Evolutionary conservation across 306 rosid species (phyloP).

Genomic region (Luffa aegyptiaca): DNA sequence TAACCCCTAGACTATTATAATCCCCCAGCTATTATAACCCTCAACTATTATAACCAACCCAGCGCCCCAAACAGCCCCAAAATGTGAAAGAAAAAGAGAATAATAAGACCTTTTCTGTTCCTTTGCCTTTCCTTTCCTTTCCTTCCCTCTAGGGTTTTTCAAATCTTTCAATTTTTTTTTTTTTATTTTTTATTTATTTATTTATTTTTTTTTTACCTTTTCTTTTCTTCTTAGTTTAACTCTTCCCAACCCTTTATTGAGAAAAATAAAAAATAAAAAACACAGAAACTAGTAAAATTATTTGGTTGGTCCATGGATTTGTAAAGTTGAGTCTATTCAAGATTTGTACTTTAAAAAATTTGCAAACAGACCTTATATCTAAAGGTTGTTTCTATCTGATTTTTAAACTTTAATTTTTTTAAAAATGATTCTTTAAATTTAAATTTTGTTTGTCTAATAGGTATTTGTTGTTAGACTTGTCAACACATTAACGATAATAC

Average conservation of each 20-base stretch:
- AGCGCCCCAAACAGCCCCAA: no score
- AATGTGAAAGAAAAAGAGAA: constrained; percentile 3
- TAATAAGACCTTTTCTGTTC: constrained; percentile 6
- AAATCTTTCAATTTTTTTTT: neutral
- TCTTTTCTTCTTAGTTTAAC: no score
- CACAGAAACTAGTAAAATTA: no score
- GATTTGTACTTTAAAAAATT: neutral
- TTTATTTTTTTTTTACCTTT: neutral
- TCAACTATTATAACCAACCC: no score
- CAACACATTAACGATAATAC: no score
- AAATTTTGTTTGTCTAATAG: no score
- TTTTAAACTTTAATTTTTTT: no score
- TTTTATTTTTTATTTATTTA: no score
- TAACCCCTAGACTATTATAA: no score
- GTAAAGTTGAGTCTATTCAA: neutral
- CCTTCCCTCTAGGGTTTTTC: neutral
- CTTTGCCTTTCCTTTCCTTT: neutral
- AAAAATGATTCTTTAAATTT: no score
- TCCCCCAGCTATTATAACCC: no score
- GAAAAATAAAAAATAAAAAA: neutral
- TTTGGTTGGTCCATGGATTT: neutral
- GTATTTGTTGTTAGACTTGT: no score
- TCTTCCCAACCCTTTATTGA: neutral
- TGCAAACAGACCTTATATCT: neutral
- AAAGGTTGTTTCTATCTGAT: neutral